Percentiles rank a stretch among this genome's conserved stretches.
These are phyloP conservation scores for Ganoderma multipileum DNA, from an alignment of 1,284 basidiomycete species.

Conservation along the genomic window DNA sequence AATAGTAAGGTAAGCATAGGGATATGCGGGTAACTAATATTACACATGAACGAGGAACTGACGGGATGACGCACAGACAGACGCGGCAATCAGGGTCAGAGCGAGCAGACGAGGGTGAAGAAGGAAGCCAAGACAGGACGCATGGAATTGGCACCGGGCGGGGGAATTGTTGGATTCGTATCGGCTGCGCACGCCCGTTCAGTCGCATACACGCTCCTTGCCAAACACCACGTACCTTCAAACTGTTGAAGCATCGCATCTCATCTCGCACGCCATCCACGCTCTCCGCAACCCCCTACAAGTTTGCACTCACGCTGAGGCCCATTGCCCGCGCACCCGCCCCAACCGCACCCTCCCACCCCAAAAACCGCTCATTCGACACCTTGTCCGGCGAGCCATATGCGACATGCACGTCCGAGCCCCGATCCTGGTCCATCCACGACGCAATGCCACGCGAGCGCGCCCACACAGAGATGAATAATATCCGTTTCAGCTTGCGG, in stretches of 20 bases:
- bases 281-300: conserved; percentile 20
- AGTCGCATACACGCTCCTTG: conserved; percentile 11
- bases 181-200: conserved; percentile 18
- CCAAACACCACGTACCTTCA: conserved; percentile 14
- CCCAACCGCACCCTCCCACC: conserved; percentile 78
- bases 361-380: conserved; percentile 65
- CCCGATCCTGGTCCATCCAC: conserved; percentile 58
- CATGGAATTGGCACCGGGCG: conserved; percentile 10
- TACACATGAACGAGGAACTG: conserved; percentile 18
- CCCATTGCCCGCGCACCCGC: conserved; percentile 81
- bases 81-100: not conserved
- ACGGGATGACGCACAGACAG: conserved; percentile 13
- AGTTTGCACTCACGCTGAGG: conserved; percentile 42
- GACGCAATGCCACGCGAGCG: conserved; percentile 69
- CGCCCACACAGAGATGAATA: conserved; percentile 96
- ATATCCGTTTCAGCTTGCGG: conserved; percentile 89
- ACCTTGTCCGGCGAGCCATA: conserved; percentile 43
- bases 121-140: not conserved
- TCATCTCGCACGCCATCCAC: not conserved
- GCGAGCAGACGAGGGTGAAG: conserved; percentile 3
- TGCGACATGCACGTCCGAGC: conserved; percentile 34
- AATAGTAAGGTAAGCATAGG: conserved; percentile 26
- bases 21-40: conserved; percentile 11
- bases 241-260: not conserved
- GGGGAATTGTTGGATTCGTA: not conserved